phyloP scores from a whole-genome alignment of 805 yeast species.

The Candida pseudofarinosa region DNA sequence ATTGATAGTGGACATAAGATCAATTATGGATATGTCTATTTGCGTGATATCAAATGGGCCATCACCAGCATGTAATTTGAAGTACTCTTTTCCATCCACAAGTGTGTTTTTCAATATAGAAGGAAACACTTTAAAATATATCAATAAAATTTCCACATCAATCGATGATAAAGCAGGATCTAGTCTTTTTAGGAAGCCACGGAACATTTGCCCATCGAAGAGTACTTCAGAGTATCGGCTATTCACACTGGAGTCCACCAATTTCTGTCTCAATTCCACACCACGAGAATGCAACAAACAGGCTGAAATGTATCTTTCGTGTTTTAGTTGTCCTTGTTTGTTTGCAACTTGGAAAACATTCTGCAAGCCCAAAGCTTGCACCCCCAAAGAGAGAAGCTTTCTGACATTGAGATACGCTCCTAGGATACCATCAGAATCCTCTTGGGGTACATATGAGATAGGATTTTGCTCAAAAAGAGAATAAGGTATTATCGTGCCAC shows the following conservation, averaged over 20 bases:
- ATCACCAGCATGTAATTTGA: slow-evolving; percentile 13
- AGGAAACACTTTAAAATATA: slow-evolving; percentile 25
- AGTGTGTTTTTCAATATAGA: slow-evolving; percentile 7
- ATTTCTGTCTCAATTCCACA: slow-evolving; percentile 1
- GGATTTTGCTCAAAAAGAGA: slow-evolving; percentile 7
- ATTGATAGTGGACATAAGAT: slow-evolving; percentile 19
- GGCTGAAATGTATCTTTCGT: slow-evolving; percentile 23
- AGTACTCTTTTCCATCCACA: slow-evolving; percentile 11
- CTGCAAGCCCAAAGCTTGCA: background rate
- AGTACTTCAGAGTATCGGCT: slow-evolving; percentile 15
- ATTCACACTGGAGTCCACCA: slow-evolving; percentile 6
- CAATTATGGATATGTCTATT: slow-evolving; percentile 28
- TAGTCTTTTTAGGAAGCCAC: slow-evolving; percentile 6
- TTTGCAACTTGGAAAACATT: slow-evolving; percentile 11
- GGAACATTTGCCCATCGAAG: slow-evolving; percentile 10
- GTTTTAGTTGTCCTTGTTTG: slow-evolving; percentile 11
- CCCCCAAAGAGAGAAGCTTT: slow-evolving; percentile 13
- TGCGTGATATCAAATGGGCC: slow-evolving; percentile 13
- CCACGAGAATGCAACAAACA: slow-evolving; percentile 12
- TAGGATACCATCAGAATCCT: slow-evolving; percentile 2
- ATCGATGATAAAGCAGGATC: slow-evolving; percentile 11
- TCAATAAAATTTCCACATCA: slow-evolving; percentile 26
- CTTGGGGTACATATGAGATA: slow-evolving; percentile 3
- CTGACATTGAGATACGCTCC: slow-evolving; percentile 9
- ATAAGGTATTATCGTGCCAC: slow-evolving; percentile 17